phyloP scores from a whole-genome alignment of 2,329 filamentous ascomycete species.

The Calonectria pteridis region DNA sequence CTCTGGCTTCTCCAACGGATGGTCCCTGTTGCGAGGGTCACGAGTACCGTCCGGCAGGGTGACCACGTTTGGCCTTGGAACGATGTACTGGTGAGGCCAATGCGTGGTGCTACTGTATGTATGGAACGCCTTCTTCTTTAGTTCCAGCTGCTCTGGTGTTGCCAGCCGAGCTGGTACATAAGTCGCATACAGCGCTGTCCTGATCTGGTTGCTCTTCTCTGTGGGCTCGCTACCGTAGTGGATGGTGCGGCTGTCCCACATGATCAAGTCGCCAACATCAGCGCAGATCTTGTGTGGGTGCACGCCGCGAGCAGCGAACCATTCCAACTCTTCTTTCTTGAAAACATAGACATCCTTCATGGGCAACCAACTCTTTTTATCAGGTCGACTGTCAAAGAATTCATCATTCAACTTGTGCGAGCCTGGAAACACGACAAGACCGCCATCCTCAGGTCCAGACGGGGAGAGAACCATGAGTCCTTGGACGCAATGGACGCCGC shows the following conservation, averaged over 20 bases:
- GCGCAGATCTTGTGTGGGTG: neutral
- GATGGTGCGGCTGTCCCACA: neutral
- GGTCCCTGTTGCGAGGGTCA: neutral
- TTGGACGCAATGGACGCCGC: slow-evolving; percentile 45
- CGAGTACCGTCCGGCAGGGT: neutral
- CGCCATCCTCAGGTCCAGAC: slow-evolving; percentile 21
- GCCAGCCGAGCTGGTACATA: neutral
- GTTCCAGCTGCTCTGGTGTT: neutral
- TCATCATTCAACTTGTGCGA: slow-evolving; percentile 16
- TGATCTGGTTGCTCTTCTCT: neutral
- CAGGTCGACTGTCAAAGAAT: slow-evolving; percentile 20
- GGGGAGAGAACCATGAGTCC: slow-evolving; percentile 39
- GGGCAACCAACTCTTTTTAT: neutral
- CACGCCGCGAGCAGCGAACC: neutral
- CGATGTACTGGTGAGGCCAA: neutral
- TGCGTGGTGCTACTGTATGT: neutral
- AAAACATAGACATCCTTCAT: neutral
- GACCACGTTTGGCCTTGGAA: neutral
- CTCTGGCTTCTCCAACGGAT: neutral
- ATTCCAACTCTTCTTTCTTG: neutral
- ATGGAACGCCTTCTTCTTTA: neutral
- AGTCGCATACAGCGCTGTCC: neutral
- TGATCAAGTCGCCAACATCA: neutral
- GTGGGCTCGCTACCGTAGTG: neutral
- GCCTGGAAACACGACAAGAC: slow-evolving; percentile 39